Evolutionary conservation across 805 yeast species (phyloP), one percentile per base, ranked within the genome.

Genomic region (Lipomyces spencermartinsiae): DNA sequence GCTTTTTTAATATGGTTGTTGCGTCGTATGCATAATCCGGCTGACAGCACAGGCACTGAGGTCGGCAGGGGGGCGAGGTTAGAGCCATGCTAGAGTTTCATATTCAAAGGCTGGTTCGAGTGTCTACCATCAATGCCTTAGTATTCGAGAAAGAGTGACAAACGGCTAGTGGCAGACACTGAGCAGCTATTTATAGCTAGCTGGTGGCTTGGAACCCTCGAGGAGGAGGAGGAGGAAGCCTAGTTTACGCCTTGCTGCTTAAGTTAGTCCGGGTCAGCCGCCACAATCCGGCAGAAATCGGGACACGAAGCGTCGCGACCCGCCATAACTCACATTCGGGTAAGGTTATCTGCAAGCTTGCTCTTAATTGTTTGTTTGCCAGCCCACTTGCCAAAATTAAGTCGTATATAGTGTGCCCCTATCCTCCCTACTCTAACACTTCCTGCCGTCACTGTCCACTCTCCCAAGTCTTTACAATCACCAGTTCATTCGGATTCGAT

Each of bases 351-450:
- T 25, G 29, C 29, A 14, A n/a, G n/a, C n/a, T n/a, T n/a, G 49
- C n/a, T 35, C 2, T 35, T 35, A 14, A 43, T 43, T 43, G 22
- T 43, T 43, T 10, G 43, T 35, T 37, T 25, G 29, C 29, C 49
- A 43, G 49, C 49, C 49, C 22, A 12, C 49, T 6, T 6, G 49
- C 49, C 49, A n/a, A 43, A 37, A 16, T n/a, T 43, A 43, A 43
- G 22, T 43, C 49, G 22, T 43, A 43, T 43, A 43, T 43, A 43
- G 19, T 43, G 22, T 43, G 49, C 49, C 49, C 49, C 49, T 43
- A n/a, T 43, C 49, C 43, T 16, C 6, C 16, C 6, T 10, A 16
- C 16, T 16, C 12, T 12, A 37, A 9, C 16, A 16, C 43, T 37
- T 37, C 43, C 14, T 12, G 43, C 43, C 2, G 29, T 25, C 43